Base-by-base conservation (phyloP, 495 filamentous ascomycete genomes). In the Lentithecium fluviatile region DNA sequence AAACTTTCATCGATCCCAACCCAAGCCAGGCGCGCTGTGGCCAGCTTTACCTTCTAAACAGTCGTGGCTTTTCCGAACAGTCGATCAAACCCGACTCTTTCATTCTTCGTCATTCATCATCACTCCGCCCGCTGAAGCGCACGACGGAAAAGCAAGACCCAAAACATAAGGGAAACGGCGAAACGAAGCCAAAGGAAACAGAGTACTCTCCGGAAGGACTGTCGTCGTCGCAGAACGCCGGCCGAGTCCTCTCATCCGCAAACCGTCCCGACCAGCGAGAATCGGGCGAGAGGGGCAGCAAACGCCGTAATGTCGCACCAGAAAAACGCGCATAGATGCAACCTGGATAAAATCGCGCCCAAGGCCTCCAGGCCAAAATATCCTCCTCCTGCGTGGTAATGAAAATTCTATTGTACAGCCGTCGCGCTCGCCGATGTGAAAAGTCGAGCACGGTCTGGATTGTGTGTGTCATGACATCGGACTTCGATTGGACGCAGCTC, bases 371-470 rank as follows among this genome's bases (percentile, higher is more conserved):
- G 5, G 40, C 40, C 15, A 43, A 43, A 32, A 4, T 4, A 4
- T 43, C 15, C 40, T 15, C 13, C 40, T 15, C 15, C 19, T 15
- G 40, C 40, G 13, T 6, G 15, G 19, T 43, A 43, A 43, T 6
- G 40, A 20, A 43, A 43, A 43, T 43, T n/a, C 13, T 43, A 43
- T n/a, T 15, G 40, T 43, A 43, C 40, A 43, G 40, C 40, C 40
- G 4, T 20, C 19, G 40, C 19, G 4, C 40, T 43, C 40, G 40
- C 13, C 40, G 15, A 20, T 20, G 5, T 15, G 13, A 43, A 43
- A 43, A 43, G 4, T 43, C 15, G 40, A 11, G 48, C 48, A 25
- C 7, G 24, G 11, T 34, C 21, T 51, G 23, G 48, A 51, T 13
- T 51, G 48, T 34, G 48, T 20, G 29, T 11, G 48, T 32, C 23